A percentile compares a stretch with the other conserved stretches of the same genome.
Conservation (phyloP, 139 green algal genomes). For the Raphidocelis subcapitata region DNA sequence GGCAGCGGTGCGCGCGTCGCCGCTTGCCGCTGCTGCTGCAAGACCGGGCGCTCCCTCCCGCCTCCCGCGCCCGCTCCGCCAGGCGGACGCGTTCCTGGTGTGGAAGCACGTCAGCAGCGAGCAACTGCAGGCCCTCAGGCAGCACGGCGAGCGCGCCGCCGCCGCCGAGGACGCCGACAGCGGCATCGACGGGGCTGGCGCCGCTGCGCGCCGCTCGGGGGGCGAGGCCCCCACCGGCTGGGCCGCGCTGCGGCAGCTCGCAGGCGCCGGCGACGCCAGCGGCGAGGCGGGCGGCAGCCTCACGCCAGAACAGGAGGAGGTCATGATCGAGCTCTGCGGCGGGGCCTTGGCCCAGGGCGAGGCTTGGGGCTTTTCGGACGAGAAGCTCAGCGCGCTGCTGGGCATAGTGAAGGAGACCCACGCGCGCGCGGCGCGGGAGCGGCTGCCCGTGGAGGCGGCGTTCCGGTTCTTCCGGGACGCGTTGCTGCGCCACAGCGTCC, state of each 20-base stretch:
- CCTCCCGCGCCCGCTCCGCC: not conserved
- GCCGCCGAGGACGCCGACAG: too few species aligned
- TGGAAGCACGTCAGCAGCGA: conserved; percentile 19
- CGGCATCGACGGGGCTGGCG: too few species aligned
- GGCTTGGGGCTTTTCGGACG: conserved; percentile 35
- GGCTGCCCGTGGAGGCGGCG: conserved; percentile 48
- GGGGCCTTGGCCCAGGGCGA: not conserved
- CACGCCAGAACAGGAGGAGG: not conserved
- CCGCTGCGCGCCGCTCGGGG: too few species aligned
- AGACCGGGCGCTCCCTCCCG: not conserved
- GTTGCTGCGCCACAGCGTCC: conserved; percentile 56
- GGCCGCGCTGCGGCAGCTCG: too few species aligned
- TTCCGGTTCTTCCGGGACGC: conserved; percentile 59
- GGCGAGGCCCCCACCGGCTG: too few species aligned
- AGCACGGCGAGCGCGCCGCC: not conserved
- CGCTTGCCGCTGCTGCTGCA: too few species aligned
- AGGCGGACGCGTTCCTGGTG: conserved; percentile 9
- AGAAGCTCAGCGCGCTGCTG: conserved; percentile 60
- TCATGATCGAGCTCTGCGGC: not conserved
- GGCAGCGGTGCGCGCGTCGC: too few species aligned
- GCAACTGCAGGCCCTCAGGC: not conserved
- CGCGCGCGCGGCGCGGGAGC: conserved; percentile 7
- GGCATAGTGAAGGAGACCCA: conserved; percentile 61
- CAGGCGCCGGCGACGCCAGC: too few species aligned
- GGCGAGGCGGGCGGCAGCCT: too few species aligned